Evolutionary conservation across 2,329 filamentous ascomycete genomes (phyloP).

Genomic region (Karstenula rhodostoma): DNA sequence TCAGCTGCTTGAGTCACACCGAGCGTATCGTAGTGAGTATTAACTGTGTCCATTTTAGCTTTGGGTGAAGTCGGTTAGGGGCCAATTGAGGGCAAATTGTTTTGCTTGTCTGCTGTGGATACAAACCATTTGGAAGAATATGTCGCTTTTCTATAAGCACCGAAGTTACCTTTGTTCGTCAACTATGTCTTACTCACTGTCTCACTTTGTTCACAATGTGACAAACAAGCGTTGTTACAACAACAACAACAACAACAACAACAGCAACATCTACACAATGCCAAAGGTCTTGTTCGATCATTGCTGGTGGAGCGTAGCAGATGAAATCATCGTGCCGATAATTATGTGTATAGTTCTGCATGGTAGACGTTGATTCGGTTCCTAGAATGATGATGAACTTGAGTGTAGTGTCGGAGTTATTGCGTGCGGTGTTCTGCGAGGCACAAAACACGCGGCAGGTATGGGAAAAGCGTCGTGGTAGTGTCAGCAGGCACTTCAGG

Average conservation of each 20-base stretch:
- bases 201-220: not conserved
- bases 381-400: no score
- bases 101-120: not conserved
- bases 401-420: no score
- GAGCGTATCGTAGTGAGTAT: conserved; percentile 26
- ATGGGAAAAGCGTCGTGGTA: no score
- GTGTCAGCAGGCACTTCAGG: no score
- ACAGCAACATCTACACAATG: not conserved
- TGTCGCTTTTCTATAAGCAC: not conserved
- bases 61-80: not conserved
- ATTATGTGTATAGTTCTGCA: not conserved
- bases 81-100: not conserved
- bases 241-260: not conserved
- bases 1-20: conserved; percentile 25
- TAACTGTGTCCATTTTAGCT: conserved; percentile 13
- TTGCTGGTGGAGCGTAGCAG: not conserved
- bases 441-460: no score
- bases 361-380: no score
- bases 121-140: not conserved
- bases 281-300: not conserved
- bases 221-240: not conserved
- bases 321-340: not conserved
- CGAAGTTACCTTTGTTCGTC: not conserved
- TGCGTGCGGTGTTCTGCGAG: no score
- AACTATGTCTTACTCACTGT: conserved; percentile 5